Percentiles rank a stretch among this genome's conserved stretches.
Evolutionary conservation across 495 filamentous ascomycete species (phyloP).

Genomic region (Lepidopterella palustris): DNA sequence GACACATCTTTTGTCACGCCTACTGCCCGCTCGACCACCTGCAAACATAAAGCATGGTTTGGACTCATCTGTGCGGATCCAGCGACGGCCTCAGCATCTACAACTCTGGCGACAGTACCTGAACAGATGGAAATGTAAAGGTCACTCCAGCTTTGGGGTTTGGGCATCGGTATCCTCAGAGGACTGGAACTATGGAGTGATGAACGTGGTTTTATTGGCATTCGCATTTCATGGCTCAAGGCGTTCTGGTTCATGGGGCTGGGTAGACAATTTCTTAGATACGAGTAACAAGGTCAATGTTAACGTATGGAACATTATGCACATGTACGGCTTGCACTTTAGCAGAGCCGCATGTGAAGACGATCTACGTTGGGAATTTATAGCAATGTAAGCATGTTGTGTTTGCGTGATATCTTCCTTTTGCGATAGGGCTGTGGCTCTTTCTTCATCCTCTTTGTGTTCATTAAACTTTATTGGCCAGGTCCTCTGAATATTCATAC

Average conservation of each 20-base stretch:
- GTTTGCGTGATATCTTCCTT: too few relatives aligned
- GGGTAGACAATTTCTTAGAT: background rate
- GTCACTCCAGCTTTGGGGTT: too few relatives aligned
- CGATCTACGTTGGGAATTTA: background rate
- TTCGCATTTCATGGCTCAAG: background rate
- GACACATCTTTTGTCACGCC: slow-evolving; percentile 35
- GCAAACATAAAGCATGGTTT: slow-evolving; percentile 28
- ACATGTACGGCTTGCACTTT: background rate
- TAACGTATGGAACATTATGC: background rate
- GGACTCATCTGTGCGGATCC: slow-evolving; percentile 24
- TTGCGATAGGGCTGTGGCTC: too few relatives aligned
- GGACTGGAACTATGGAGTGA: too few relatives aligned
- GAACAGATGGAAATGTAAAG: slow-evolving; percentile 12
- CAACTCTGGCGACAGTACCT: background rate
- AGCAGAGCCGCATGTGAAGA: background rate
- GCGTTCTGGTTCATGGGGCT: background rate
- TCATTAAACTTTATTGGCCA: too few relatives aligned
- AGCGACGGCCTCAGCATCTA: background rate
- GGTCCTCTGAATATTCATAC: too few relatives aligned
- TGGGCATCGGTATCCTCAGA: too few relatives aligned
- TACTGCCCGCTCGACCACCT: slow-evolving; percentile 30
- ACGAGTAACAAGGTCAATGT: background rate
- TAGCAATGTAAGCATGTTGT: background rate
- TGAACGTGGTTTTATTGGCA: background rate
- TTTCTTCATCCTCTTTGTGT: too few relatives aligned